Evolutionary conservation across 2,329 filamentous ascomycete species (phyloP).

Genomic region (Myriangium duriaei): DNA sequence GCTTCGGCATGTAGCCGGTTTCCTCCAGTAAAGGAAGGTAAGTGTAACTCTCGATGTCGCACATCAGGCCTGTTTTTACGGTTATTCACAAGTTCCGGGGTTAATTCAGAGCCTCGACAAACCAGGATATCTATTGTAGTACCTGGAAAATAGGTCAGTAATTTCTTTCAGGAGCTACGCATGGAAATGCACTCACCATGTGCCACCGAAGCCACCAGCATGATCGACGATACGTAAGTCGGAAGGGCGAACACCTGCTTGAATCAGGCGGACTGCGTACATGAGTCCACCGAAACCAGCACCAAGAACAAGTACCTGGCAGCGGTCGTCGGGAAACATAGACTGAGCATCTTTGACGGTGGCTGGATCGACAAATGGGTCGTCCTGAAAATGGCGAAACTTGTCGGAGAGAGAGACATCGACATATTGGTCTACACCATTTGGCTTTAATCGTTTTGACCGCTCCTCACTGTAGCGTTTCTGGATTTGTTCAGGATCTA

Average conservation of each 20-base stretch:
- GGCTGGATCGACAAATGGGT: conserved; percentile 18
- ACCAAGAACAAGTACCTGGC: conserved; percentile 28
- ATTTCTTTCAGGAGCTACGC: no score
- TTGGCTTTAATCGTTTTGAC: conserved; percentile 16
- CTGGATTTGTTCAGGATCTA: conserved; percentile 10
- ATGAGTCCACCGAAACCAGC: conserved; percentile 34
- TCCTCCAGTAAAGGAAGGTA: conserved; percentile 51
- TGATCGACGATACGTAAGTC: conserved; percentile 33
- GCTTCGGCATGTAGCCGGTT: conserved; percentile 44
- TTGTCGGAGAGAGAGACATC: conserved; percentile 16
- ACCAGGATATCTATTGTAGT: conserved; percentile 39
- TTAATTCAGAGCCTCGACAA: no score
- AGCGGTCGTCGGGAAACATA: conserved; percentile 1
- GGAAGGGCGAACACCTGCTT: conserved; percentile 23
- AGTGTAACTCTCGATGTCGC: conserved; percentile 48
- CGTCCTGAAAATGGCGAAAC: conserved; percentile 17
- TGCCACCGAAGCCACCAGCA: conserved; percentile 37
- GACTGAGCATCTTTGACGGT: conserved; percentile 1
- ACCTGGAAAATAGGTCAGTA: no score
- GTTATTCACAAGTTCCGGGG: no score
- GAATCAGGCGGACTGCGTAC: conserved; percentile 28
- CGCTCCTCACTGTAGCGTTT: conserved; percentile 18
- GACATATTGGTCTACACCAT: conserved; percentile 17
- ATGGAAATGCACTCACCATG: no score
- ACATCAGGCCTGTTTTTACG: conserved; percentile 36